Evolutionary conservation across 2,329 filamentous ascomycete species (phyloP), one percentile per base, ranked within the genome.

Genomic region (Aspergillus sp.): DNA sequence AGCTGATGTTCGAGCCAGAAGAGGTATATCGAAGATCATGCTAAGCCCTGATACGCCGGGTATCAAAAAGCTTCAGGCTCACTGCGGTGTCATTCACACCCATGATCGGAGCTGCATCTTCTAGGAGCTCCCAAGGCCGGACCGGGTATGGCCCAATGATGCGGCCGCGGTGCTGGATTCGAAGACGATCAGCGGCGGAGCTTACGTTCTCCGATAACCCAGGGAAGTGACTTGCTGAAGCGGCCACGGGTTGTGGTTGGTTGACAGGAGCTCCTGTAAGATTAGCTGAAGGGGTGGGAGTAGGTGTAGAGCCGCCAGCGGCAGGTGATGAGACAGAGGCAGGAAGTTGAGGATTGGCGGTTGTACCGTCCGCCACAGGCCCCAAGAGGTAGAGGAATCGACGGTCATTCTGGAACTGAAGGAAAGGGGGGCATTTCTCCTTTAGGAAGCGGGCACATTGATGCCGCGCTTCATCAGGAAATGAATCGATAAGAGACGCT

Each of bases 1-100:
- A 46, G 11, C 17, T 17, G 28, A 47, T 38, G 43, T 53, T 19
- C 43, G 51, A 22, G 31, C 17, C 31, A 57, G 28, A 41, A 47
- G 45, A 52, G 25, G n/a, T 49, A 51, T 41, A 25, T 28, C 38
- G 19, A 55, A 49, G 31, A 41, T 34, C 9, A 57, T 22, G 53
- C 65, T 64, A 60, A 28, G 59, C 67, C 61, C 73, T 68, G 34
- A 75, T 71, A 34, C 72, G 74, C 52, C 78, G 69, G 17, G 79
- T 74, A 53, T 78, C 77, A 60, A 81, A 81, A 48, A 76, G 77
- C 22, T 75, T 71, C 48, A 81, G 63, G 56, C 74, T 79, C 34
- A 81, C 67, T 22, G 79, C 77, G 4, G 79, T 81, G 61, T 81
- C 79, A 61, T 81, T 81, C n/a, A 72, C 69, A 25, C 79, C 77